Conservation (phyloP, 768 basidiomycete genomes). For the Kwoniella shandongensis region DNA sequence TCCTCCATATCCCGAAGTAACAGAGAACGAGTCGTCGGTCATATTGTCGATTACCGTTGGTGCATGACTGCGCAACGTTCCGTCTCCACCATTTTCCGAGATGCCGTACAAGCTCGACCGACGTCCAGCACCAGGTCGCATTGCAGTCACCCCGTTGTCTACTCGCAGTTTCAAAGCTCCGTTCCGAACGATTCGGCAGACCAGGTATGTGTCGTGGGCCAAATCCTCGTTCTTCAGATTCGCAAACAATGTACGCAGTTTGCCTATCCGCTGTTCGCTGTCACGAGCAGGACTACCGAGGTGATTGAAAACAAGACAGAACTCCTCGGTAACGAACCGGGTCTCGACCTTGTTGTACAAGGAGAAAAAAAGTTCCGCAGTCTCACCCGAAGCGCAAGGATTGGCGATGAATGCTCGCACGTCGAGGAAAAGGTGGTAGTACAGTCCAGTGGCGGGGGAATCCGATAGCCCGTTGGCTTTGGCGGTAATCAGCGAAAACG, state of each 20-base stretch:
- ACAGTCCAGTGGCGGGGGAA: constrained; percentile 58
- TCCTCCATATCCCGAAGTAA: constrained; percentile 43
- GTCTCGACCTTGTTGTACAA: constrained; percentile 77
- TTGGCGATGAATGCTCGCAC: constrained; percentile 88
- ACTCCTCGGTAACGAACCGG: constrained; percentile 91
- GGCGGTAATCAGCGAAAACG: constrained; percentile 11
- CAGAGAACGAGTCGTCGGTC: constrained; percentile 47
- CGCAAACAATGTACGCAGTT: constrained; percentile 81
- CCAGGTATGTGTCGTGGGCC: constrained; percentile 79
- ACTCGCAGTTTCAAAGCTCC: constrained; percentile 76
- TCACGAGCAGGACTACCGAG: constrained; percentile 62
- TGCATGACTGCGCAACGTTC: constrained; percentile 1
- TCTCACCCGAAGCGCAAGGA: constrained; percentile 85
- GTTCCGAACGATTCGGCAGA: constrained; percentile 85
- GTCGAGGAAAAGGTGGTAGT: constrained; percentile 88
- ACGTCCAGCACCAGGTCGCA: constrained; percentile 7
- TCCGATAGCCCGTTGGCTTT: not conserved
- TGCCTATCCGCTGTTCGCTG: constrained; percentile 60
- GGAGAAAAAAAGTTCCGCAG: constrained; percentile 89
- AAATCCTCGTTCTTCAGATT: constrained; percentile 86
- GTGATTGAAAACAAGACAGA: constrained; percentile 82
- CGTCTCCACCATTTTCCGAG: constrained; percentile 4
- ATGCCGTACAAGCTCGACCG: constrained; percentile 19
- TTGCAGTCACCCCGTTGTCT: constrained; percentile 48
- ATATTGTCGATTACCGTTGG: constrained; percentile 20